Base-by-base conservation (phyloP, 768 basidiomycete species). In the Leccinum truebloodii region DNA sequence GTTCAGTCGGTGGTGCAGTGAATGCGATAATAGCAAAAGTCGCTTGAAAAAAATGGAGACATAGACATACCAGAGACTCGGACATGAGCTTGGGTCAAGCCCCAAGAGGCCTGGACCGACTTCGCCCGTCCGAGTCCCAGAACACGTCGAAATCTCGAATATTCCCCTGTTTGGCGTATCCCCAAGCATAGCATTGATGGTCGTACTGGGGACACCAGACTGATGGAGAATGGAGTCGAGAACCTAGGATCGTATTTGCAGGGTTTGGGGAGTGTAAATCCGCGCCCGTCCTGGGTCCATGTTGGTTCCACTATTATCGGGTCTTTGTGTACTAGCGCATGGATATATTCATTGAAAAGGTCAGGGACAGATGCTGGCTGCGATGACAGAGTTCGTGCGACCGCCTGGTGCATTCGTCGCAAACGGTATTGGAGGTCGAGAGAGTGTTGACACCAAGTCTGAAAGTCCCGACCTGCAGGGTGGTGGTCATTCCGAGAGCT, bases 91-190 rank as follows among this genome's bases (percentile, higher is more conserved):
- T 67, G 30, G 30, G 30, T 30, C 30, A 30, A 30, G 30, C 30
- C 30, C 30, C 30, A 30, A 30, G 30, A 30, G 30, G 30, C 30
- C 30, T 30, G 30, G 30, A 30, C 30, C 30, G 30, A 30, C 30
- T 30, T 30, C 30, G 30, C 30, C 30, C 30, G 30, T 30, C 30
- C 30, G 30, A 30, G 30, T 30, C 30, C 30, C 30, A 30, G 30
- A 83, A 70, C 3, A 70, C 62, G 59, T 90, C 86, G 0, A 81
- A 73, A 10, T 76, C 78, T 30, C 65, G 68, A 12, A 79, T 65
- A 60, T 86, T 76, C 0, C 85, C 84, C 8, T 65, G 63, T 4
- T 67, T 64, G 0, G 86, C 83, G 65, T 86, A 81, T 13, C 80
- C 65, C 51, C 74, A 54, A 93, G 75, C 1, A 88, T 69, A 0